These are phyloP conservation scores for Camelina sativa DNA, from an alignment of 345 rosid genomes.

Conservation along the genomic window DNA sequence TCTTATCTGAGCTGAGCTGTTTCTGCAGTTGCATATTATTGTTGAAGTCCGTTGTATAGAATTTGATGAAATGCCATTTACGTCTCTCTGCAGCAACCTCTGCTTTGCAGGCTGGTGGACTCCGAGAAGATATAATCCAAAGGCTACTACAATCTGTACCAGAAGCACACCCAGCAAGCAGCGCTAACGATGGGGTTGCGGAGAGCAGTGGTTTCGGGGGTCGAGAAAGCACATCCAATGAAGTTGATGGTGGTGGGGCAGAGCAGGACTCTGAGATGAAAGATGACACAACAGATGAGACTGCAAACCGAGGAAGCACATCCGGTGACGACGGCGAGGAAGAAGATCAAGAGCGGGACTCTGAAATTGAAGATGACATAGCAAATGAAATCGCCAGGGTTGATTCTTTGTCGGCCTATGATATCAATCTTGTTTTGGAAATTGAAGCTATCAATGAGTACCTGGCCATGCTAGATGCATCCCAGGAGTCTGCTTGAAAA, in stretches of 20 bases:
- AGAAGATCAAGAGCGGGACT: slow-evolving; percentile 51
- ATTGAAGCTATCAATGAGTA: slow-evolving; percentile 78
- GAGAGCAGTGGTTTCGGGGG: not conserved
- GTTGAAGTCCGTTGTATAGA: not conserved
- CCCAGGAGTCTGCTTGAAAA: slow-evolving; percentile 37
- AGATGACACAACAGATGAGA: slow-evolving; percentile 59
- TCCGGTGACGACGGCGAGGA: slow-evolving; percentile 38
- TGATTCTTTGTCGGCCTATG: slow-evolving; percentile 76
- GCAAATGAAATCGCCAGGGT: slow-evolving; percentile 57
- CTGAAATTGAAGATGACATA: slow-evolving; percentile 77
- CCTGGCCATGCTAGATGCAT: slow-evolving; percentile 59
- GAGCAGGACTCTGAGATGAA: slow-evolving; percentile 80
- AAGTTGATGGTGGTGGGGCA: slow-evolving; percentile 29
- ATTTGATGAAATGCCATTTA: not conserved
- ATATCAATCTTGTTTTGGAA: slow-evolving; percentile 69
- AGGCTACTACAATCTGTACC: slow-evolving; percentile 51
- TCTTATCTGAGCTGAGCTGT: not conserved
- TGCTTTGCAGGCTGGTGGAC: slow-evolving; percentile 60
- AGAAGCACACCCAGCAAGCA: slow-evolving; percentile 24
- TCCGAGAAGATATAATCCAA: slow-evolving; percentile 56
- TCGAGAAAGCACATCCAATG: slow-evolving; percentile 24
- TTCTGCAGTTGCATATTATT: slow-evolving; percentile 10
- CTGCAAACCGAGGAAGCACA: slow-evolving; percentile 23
- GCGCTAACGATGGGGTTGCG: not conserved
- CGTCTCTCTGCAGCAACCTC: slow-evolving; percentile 52